phyloP scores from a whole-genome alignment of 495 filamentous ascomycete genomes.

The Amniculicola lignicola region DNA sequence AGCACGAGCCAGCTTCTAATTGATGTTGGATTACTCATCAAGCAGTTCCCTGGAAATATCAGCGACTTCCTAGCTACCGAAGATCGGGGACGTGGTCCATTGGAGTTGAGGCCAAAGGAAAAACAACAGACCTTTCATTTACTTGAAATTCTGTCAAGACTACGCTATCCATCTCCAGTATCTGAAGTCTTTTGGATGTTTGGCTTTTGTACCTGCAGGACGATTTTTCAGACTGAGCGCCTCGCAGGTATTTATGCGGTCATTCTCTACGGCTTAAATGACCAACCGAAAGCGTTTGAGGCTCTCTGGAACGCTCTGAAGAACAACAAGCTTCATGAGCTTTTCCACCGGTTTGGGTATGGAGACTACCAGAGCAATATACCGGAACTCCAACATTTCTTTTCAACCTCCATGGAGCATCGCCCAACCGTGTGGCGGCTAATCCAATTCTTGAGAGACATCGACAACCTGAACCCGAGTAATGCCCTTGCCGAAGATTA shows the following conservation, averaged over 20 bases:
- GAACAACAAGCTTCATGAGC: not conserved
- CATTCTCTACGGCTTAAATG: not conserved
- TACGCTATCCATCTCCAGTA: not conserved
- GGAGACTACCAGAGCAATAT: not conserved
- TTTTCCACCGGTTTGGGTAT: constrained; percentile 7
- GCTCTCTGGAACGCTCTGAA: constrained; percentile 1
- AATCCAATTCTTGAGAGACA: constrained; percentile 3
- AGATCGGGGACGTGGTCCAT: too few relatives aligned
- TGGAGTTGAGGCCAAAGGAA: too few relatives aligned
- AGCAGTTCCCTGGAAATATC: too few relatives aligned
- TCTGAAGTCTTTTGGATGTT: constrained; percentile 1
- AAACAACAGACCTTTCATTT: too few relatives aligned
- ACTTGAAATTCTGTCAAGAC: too few relatives aligned
- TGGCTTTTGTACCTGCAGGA: not conserved
- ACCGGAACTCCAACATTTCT: not conserved
- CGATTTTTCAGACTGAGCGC: not conserved
- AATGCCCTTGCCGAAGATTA: not conserved
- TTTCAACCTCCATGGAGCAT: not conserved
- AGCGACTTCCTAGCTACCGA: too few relatives aligned
- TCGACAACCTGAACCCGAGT: not conserved
- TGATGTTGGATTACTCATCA: too few relatives aligned
- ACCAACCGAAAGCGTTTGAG: not conserved
- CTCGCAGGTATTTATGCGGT: constrained; percentile 1
- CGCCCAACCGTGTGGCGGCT: constrained; percentile 7
- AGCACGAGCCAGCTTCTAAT: too few relatives aligned